phyloP scores from a whole-genome alignment of 495 filamentous ascomycete species.

The Poronia punctata region DNA sequence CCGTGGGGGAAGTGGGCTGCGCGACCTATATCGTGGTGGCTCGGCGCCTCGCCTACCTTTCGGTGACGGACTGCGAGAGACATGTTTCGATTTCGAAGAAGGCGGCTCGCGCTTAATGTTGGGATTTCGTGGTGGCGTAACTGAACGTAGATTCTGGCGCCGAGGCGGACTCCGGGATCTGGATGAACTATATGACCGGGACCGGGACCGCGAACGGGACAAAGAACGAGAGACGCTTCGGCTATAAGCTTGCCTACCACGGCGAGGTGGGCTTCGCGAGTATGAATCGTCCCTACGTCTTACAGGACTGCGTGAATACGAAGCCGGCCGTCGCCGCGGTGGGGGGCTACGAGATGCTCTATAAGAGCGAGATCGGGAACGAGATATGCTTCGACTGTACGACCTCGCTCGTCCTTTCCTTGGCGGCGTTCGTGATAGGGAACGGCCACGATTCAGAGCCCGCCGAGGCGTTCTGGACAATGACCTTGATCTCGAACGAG shows the following conservation, averaged over 20 bases:
- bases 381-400: slow-evolving; percentile 34
- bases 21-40: slow-evolving; percentile 10
- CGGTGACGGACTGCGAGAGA: slow-evolving; percentile 20
- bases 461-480: slow-evolving; percentile 23
- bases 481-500: too few relatives aligned
- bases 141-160: slow-evolving; percentile 11
- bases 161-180: slow-evolving; percentile 13
- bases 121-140: slow-evolving; percentile 14
- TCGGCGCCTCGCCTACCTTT: slow-evolving; percentile 6
- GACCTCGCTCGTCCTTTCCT: slow-evolving; percentile 28
- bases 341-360: slow-evolving; percentile 13
- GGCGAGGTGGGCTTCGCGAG: slow-evolving; percentile 6
- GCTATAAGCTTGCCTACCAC: neutral
- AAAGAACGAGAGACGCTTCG: slow-evolving; percentile 18
- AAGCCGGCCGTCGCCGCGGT: slow-evolving; percentile 6
- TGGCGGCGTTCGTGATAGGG: slow-evolving; percentile 35
- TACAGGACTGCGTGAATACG: too few relatives aligned
- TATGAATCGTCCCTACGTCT: slow-evolving; percentile 9
- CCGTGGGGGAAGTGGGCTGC: slow-evolving; percentile 12
- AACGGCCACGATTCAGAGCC: slow-evolving; percentile 24
- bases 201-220: slow-evolving; percentile 16
- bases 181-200: slow-evolving; percentile 6
- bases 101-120: slow-evolving; percentile 13
- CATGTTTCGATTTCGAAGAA: slow-evolving; percentile 20
- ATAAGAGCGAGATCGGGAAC: slow-evolving; percentile 29